These are phyloP conservation scores for Aristolochia fimbriata DNA, from an alignment of 164 flowering plant genomes.

Conservation along the genomic window DNA sequence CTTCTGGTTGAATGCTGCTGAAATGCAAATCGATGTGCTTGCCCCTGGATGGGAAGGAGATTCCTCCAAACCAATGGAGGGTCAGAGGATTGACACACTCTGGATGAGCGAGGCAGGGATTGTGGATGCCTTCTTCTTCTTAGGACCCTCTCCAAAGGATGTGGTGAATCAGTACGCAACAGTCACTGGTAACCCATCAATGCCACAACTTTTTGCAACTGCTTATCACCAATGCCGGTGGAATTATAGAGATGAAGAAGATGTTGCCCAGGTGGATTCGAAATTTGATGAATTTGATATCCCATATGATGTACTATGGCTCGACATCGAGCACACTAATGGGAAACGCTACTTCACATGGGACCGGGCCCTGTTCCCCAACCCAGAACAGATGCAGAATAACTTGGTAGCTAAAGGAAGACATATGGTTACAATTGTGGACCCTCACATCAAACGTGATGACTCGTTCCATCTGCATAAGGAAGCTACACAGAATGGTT, in stretches of 20 bases:
- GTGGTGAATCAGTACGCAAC: conserved; percentile 68
- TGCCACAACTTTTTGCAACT: conserved; percentile 85
- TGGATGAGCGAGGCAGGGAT: conserved; percentile 99
- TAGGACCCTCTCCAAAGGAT: conserved; percentile 92
- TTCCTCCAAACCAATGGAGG: conserved; percentile 37
- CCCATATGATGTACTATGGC: conserved; percentile 98
- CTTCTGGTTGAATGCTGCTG: conserved; percentile 98
- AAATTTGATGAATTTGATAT: conserved; percentile 93
- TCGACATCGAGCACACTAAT: conserved; percentile 94
- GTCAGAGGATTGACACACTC: conserved; percentile 59
- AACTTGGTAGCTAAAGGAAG: conserved; percentile 86
- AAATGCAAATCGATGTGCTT: conserved; percentile 97
- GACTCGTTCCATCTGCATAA: conserved; percentile 69
- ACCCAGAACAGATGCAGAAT: conserved; percentile 88
- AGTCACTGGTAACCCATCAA: conserved; percentile 67
- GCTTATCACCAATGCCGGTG: conserved; percentile 96
- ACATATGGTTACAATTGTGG: conserved; percentile 94
- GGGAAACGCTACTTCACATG: conserved; percentile 96
- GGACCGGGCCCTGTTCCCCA: conserved; percentile 69
- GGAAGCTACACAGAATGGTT: conserved; percentile 75
- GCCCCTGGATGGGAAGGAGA: conserved; percentile 66
- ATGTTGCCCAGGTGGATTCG: conserved; percentile 73
- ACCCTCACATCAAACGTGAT: conserved; percentile 95
- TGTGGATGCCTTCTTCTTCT: conserved; percentile 85
- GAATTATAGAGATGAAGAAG: conserved; percentile 98